Base-by-base conservation (phyloP, 495 filamentous ascomycete genomes). In the Cenococcum geophilum region DNA sequence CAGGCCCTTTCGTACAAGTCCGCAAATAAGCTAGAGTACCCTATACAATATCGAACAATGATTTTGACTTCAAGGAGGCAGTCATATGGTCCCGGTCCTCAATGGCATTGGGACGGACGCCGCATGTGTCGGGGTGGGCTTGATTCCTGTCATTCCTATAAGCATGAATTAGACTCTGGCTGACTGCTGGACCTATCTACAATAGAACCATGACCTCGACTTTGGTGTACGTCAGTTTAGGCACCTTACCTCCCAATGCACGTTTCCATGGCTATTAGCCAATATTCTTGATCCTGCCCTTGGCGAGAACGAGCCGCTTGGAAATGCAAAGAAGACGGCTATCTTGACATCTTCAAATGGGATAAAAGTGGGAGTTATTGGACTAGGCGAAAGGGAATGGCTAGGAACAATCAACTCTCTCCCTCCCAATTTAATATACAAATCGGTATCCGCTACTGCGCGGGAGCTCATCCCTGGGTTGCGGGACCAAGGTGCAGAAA, bases 201-300 rank as follows among this genome's bases (percentile, higher is more conserved):
- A 27, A 55, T 60, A 84, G 81, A 96, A 96, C 70, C 91, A 96
- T 72, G 91, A 96, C 70, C 83, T 96, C 40, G 91, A 96, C 72
- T 96, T 96, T 68, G 91, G 91, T n/a, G 86, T 92, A 20, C 72
- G 76, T 10, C 90, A 95, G 69, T 88, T 89, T 70, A 80, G 79
- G 21, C 78, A 92, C 70, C 74, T 96, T 20, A 80, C 83, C 8
- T 76, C 77, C 5, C 83, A 89, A 68, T 93, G 89, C 76, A 77
- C 77, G 20, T 96, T 96, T 61, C 91, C 91, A 1, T 96, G 91
- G 91, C 81, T 96, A 1, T 76, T 93, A 16, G 89, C 89, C 54
- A 95, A 96, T 69, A 82, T 92, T 5, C 73, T 91, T 9, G 90
- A 92, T 74, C 88, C 89, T 0, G 89, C 85, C 0, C 72, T 92